Evolutionary conservation across 2,329 filamentous ascomycete species (phyloP).

Genomic region (Cercospora janseana): DNA sequence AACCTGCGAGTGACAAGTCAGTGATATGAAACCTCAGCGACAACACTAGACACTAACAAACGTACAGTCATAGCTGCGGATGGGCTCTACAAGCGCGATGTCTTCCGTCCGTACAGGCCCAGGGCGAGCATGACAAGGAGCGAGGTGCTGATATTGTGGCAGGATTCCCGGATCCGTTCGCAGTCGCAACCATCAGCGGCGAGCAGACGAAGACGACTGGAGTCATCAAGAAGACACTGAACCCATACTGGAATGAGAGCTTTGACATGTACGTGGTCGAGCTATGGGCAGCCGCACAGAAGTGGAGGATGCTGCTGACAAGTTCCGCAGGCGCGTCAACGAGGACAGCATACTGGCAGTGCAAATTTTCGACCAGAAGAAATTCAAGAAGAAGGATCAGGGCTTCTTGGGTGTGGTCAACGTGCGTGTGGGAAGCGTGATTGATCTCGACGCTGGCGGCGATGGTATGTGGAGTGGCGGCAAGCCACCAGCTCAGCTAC

Average conservation of each 20-base stretch:
- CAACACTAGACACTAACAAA: conserved; percentile 23
- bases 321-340: conserved; percentile 67
- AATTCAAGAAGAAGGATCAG: conserved; percentile 99
- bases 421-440: conserved; percentile 88
- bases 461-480: conserved; percentile 65
- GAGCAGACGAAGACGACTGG: conserved; percentile 98
- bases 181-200: conserved; percentile 92
- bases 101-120: conserved; percentile 96
- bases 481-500: conserved; percentile 12
- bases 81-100: conserved; percentile 97
- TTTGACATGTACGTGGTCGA: conserved; percentile 88
- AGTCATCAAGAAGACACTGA: conserved; percentile 94
- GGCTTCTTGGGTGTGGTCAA: conserved; percentile 98
- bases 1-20: conserved; percentile 93
- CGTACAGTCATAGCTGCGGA: conserved; percentile 90
- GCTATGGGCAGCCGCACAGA: conserved; percentile 1
- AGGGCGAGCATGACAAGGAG: conserved; percentile 14
- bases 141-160: conserved; percentile 23
- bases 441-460: conserved; percentile 83
- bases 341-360: conserved; percentile 97
- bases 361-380: conserved; percentile 99
- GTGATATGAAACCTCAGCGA: conserved; percentile 33
- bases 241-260: conserved; percentile 99
- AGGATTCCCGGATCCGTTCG: conserved; percentile 98
- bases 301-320: conserved; percentile 14